Base-by-base conservation (phyloP, 2,329 filamentous ascomycete species). In the Aureobasidium leucospermi region DNA sequence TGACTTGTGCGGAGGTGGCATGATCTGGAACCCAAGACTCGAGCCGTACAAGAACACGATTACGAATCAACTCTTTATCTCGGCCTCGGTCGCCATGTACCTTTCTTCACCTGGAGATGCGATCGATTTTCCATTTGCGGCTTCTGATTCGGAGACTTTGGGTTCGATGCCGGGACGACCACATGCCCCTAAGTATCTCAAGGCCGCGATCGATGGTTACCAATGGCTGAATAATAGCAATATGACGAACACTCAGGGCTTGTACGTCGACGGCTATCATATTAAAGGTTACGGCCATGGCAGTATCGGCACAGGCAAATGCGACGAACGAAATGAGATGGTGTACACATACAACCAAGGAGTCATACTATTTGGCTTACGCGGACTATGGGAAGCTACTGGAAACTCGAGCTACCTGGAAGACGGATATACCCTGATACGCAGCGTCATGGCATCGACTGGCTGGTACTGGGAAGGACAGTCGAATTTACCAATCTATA, bases 281-380 rank as follows among this genome's bases (percentile, higher is more conserved):
- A 87, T 97, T 68, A 81, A 77, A n/a, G 84, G 83, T 31, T 88
- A 74, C 62, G 70, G 71, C 42, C 65, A 72, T 60, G 74, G 76
- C 6, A 80, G 80, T 61, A 80, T 79, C 29, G 84, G 85, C 52
- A 90, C 88, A 59, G 85, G 83, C 0, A 79, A 83, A 63, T 96
- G 93, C 70, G 90, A 96, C 69, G 73, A 82, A 41, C 82, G 91
- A 49, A 89, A 96, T 71, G 84, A 91, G 64, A 92, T 91, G 85
- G 87, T 96, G 7, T 96, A 92, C 73, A 95, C 91, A 0, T 96
- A 97, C 76, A 97, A 97, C 74, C 93, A 97, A 73, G 93, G 92
- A 23, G 90, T 96, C 4, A 68, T 97, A 1, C 81, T 96, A 23
- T 91, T 89, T 4, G 92, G 90, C 11, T 83, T 90, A 59, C 83